Percentiles rank a stretch among this genome's conserved stretches.
These are phyloP conservation scores for Catharanthus roseus DNA, from an alignment of 257 asterid genomes.

Conservation along the genomic window DNA sequence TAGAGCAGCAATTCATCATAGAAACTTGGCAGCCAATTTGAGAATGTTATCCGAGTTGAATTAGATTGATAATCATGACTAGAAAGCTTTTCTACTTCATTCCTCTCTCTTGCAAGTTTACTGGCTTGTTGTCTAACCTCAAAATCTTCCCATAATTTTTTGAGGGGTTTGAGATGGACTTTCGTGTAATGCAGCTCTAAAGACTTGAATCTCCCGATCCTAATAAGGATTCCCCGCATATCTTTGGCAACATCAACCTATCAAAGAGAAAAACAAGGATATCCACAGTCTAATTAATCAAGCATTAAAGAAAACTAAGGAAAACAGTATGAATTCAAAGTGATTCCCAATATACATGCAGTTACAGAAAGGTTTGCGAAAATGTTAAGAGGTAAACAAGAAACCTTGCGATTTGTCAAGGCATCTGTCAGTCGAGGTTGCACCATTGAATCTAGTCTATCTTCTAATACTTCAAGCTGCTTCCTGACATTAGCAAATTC, in stretches of 20 bases:
- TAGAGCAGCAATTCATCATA: slow-evolving; percentile 89
- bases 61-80: slow-evolving; percentile 44
- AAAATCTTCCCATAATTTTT: slow-evolving; percentile 89
- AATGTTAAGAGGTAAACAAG: slow-evolving; percentile 11
- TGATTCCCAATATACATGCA: slow-evolving; percentile 7
- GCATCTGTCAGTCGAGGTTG: slow-evolving; percentile 96
- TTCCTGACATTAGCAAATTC: slow-evolving; percentile 97
- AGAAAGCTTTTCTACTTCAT: slow-evolving; percentile 51
- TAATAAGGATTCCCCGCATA: slow-evolving; percentile 78
- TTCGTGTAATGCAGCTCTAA: slow-evolving; percentile 73
- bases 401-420: slow-evolving; percentile 74
- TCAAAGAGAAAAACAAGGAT: slow-evolving; percentile 2
- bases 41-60: slow-evolving; percentile 40
- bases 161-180: slow-evolving; percentile 77
- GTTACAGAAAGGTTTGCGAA: slow-evolving; percentile 11
- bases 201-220: slow-evolving; percentile 87
- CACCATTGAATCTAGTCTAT: slow-evolving; percentile 94
- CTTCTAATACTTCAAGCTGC: slow-evolving; percentile 97
- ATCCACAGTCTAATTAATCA: neutral
- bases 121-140: slow-evolving; percentile 64
- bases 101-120: slow-evolving; percentile 62
- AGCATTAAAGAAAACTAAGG: neutral
- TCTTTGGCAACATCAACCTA: slow-evolving; percentile 90
- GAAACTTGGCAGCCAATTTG: slow-evolving; percentile 87
- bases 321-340: neutral